These are phyloP conservation scores for Xylaria digitata DNA, from an alignment of 2,329 filamentous ascomycete genomes.

Conservation along the genomic window DNA sequence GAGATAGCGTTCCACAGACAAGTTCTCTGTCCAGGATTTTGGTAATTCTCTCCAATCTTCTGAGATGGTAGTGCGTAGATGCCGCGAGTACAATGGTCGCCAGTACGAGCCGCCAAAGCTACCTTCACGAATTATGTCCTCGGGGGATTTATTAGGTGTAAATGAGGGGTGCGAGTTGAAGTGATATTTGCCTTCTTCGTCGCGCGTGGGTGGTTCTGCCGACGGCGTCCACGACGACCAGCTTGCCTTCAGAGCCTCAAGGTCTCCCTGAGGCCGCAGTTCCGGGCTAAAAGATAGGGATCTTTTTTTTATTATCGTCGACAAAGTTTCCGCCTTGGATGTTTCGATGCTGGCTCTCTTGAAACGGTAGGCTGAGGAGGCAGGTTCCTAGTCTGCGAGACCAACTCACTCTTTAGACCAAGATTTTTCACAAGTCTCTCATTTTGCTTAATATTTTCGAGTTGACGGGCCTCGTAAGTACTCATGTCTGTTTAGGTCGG, in stretches of 20 bases:
- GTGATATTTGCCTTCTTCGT: slow-evolving; percentile 57
- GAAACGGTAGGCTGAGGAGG: slow-evolving; percentile 34
- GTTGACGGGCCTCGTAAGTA: slow-evolving; percentile 58
- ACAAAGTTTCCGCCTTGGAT: slow-evolving; percentile 34
- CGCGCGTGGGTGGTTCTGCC: slow-evolving; percentile 55
- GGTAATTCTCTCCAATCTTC: slow-evolving; percentile 63
- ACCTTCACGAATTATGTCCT: slow-evolving; percentile 63
- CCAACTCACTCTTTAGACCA: slow-evolving; percentile 53
- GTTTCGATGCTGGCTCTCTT: slow-evolving; percentile 50
- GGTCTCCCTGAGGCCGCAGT: not conserved
- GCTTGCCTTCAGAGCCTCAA: slow-evolving; percentile 43
- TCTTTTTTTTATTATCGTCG: not conserved
- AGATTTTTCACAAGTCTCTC: slow-evolving; percentile 60
- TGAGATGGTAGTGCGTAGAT: slow-evolving; percentile 55
- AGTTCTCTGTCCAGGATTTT: slow-evolving; percentile 54
- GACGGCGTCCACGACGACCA: slow-evolving; percentile 59
- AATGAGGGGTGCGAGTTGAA: slow-evolving; percentile 59
- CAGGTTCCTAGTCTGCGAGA: not conserved
- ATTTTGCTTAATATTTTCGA: slow-evolving; percentile 62
- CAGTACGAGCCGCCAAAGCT: slow-evolving; percentile 65
- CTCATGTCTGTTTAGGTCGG: slow-evolving; percentile 35
- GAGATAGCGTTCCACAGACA: slow-evolving; percentile 55
- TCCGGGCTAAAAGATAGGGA: not conserved
- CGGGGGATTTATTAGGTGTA: slow-evolving; percentile 64
- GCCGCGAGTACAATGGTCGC: slow-evolving; percentile 58